phyloP scores from a whole-genome alignment of 2,329 filamentous ascomycete genomes.

The Macrophomina tecta region DNA sequence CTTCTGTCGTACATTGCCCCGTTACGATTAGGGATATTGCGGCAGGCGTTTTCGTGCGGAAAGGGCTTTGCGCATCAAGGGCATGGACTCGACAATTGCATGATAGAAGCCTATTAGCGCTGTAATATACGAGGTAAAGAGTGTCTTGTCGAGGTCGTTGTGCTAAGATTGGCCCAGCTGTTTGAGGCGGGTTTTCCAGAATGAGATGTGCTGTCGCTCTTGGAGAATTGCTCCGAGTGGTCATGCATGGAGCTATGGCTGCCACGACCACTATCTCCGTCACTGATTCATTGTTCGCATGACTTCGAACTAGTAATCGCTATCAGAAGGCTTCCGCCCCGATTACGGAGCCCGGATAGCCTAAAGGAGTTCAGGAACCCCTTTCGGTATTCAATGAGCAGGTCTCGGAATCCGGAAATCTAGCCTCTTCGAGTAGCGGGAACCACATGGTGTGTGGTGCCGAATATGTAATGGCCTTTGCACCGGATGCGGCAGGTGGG shows the following conservation, averaged over 20 bases:
- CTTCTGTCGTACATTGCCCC: background rate
- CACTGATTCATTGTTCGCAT: no score
- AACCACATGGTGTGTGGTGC: background rate
- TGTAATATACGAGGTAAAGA: constrained; percentile 18
- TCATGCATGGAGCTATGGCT: no score
- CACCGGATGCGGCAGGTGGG: background rate
- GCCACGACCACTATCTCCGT: no score
- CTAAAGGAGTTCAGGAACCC: background rate
- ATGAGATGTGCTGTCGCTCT: background rate
- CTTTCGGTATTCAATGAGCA: background rate
- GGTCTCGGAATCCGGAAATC: background rate
- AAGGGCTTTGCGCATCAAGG: constrained; percentile 15
- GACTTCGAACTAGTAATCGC: no score
- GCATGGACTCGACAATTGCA: constrained; percentile 24
- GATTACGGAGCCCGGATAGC: background rate
- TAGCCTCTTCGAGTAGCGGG: background rate
- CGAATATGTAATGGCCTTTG: background rate
- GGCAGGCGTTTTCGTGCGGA: constrained; percentile 15
- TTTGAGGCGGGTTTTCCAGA: background rate
- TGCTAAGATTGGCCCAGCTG: background rate
- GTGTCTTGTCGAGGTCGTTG: background rate
- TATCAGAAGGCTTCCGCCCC: no score
- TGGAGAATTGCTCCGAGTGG: no score
- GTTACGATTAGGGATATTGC: constrained; percentile 15
- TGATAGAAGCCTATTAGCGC: constrained; percentile 18